Conservation (phyloP, 2,329 filamentous ascomycete species). For the Penicillium hesseltinei region DNA sequence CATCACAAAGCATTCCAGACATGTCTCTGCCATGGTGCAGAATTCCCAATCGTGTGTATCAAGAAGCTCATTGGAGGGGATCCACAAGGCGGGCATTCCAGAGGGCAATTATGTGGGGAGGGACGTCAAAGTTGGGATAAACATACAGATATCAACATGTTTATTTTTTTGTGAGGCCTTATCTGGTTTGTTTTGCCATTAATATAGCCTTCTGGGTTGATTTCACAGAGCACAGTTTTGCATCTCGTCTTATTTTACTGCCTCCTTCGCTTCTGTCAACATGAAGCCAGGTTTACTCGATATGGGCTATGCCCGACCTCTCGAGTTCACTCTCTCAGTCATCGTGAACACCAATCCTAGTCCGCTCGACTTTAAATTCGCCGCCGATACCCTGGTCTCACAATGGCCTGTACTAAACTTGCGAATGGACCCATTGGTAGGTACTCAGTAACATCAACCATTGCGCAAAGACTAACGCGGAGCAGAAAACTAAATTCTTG, state of each 20-base stretch:
- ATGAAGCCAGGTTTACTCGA: conserved; percentile 9
- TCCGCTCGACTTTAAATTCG: conserved; percentile 10
- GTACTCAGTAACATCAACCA: background rate
- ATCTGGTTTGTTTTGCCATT: background rate
- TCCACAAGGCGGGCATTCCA: conserved; percentile 4
- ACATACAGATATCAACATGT: background rate
- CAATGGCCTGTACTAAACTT: conserved; percentile 10
- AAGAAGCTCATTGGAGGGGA: background rate
- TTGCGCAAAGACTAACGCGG: background rate
- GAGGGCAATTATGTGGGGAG: conserved; percentile 2
- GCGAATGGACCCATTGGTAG: conserved; percentile 8
- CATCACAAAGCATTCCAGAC: background rate
- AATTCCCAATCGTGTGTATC: background rate
- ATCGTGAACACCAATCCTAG: conserved; percentile 4
- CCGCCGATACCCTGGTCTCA: conserved; percentile 7
- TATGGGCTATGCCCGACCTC: conserved; percentile 7
- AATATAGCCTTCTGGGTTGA: background rate
- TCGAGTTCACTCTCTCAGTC: conserved; percentile 7
- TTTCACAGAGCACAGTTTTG: background rate
- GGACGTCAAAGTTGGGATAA: background rate
- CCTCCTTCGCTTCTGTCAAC: background rate
- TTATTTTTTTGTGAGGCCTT: background rate
- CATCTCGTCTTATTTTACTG: background rate
- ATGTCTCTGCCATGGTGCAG: background rate
- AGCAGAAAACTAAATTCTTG: conserved; percentile 9